Base-by-base conservation (phyloP, 1,284 basidiomycete species). In the Cryptococcus sp. region DNA sequence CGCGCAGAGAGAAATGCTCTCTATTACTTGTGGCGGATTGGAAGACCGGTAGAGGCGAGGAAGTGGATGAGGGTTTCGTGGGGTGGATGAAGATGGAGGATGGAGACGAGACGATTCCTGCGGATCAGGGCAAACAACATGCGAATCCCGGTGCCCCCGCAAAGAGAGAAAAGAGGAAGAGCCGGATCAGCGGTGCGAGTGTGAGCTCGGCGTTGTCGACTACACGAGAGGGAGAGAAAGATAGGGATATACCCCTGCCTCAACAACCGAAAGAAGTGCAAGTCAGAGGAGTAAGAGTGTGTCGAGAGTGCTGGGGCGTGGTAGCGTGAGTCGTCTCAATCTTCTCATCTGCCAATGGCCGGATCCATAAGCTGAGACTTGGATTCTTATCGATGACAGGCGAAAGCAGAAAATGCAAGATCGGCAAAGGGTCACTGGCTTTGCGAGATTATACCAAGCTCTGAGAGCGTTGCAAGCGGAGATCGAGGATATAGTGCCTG, bases 281-380 rank as follows among this genome's bases (percentile, higher is more conserved):
- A 72, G 78, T 93, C 59, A 89, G 87, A 66, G 91, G 91, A 0
- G 87, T 94, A 17, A 81, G 93, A 67, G 86, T 93, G 66, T 97
- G 93, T 74, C 81, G 86, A 55, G 84, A 87, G 35, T 97, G 93
- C 79, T 85, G 88, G 71, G 84, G 86, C 17, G 82, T 88, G 15
- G 83, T 97, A 27, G 78, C 88, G 90, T 91, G 70, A 74, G 88
- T 82, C 46, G 16, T 35, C n/a, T 3, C 35, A 4, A 13, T 4
- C 1, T 38, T 20, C 16, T 22, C 11, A 52, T 42, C 15, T 10
- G 27, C 13, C 11, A n/a, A 27, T 15, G 31, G n/a, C 22, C 31
- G 45, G 20, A 48, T 6, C 16, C 17, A n/a, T 13, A 4, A 35
- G 46, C 45, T 47, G 35, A 39, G 3, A 50, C 3, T 3, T 35